These are phyloP conservation scores for Geotrichum fermentans DNA, from an alignment of 1,139 yeast genomes.

Conservation along the genomic window DNA sequence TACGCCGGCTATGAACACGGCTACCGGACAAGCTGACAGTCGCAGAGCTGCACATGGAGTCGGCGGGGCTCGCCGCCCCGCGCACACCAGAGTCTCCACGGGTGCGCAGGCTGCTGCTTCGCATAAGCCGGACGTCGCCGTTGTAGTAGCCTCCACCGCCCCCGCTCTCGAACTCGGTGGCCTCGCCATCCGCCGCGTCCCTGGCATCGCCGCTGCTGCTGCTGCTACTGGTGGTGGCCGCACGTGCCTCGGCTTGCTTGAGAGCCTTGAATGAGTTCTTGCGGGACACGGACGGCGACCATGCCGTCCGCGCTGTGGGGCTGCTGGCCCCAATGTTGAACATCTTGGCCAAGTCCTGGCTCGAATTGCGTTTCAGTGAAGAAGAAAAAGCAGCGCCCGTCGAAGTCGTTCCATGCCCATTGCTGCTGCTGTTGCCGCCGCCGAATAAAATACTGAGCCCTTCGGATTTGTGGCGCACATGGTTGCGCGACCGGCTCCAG, in stretches of 20 bases:
- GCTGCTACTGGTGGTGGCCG: too few species aligned
- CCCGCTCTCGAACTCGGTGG: too few species aligned
- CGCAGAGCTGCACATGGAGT: background rate
- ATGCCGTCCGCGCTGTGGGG: slow-evolving; percentile 14
- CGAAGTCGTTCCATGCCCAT: background rate
- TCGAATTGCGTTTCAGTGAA: slow-evolving; percentile 13
- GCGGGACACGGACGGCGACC: slow-evolving; percentile 17
- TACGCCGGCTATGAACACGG: background rate
- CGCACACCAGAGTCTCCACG: too few species aligned
- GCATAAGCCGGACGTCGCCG: too few species aligned
- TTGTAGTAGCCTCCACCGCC: too few species aligned
- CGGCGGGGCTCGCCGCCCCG: background rate
- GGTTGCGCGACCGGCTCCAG: slow-evolving; percentile 2
- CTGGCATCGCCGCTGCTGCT: too few species aligned
- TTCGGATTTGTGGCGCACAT: slow-evolving; percentile 17
- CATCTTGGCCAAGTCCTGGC: slow-evolving; percentile 16
- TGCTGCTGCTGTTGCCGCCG: background rate
- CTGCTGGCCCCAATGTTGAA: slow-evolving; percentile 12
- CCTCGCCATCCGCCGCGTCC: too few species aligned
- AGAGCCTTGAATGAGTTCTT: slow-evolving; percentile 12
- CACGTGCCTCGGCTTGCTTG: too few species aligned
- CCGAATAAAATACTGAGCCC: background rate
- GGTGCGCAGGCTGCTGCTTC: too few species aligned
- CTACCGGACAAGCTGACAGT: background rate
- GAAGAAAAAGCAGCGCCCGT: background rate